These are phyloP conservation scores for Hypomyces rosellus DNA, from an alignment of 2,329 filamentous ascomycete genomes.

Conservation along the genomic window DNA sequence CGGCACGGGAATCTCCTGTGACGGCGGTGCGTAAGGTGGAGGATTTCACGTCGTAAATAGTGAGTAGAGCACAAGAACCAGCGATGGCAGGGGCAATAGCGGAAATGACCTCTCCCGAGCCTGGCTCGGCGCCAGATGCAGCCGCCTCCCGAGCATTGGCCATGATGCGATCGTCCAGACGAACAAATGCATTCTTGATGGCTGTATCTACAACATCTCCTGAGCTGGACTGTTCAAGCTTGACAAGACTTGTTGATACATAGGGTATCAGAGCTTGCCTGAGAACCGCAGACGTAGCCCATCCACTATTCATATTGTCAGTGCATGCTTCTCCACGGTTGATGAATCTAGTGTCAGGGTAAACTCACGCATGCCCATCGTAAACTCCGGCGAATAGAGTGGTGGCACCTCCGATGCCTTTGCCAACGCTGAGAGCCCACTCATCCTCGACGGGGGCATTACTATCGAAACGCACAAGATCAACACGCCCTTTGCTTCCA, in stretches of 20 bases:
- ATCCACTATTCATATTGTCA: conserved; percentile 27
- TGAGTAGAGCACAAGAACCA: conserved; percentile 59
- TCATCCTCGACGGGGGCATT: conserved; percentile 31
- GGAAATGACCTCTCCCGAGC: conserved; percentile 21
- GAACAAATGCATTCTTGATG: conserved; percentile 52
- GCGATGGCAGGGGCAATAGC: conserved; percentile 32
- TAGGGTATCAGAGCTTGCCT: conserved; percentile 36
- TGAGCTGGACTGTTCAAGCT: conserved; percentile 26
- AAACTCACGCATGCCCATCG: conserved; percentile 43
- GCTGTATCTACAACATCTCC: conserved; percentile 44
- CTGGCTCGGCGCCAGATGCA: conserved; percentile 20
- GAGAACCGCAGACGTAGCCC: conserved; percentile 35
- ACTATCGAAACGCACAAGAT: conserved; percentile 28
- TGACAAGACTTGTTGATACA: conserved; percentile 31
- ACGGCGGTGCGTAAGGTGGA: conserved; percentile 56
- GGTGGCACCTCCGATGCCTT: conserved; percentile 22
- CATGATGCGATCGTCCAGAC: conserved; percentile 52
- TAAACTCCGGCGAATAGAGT: conserved; percentile 35
- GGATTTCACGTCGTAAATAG: conserved; percentile 51
- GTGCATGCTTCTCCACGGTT: background rate
- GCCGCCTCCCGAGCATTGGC: conserved; percentile 27
- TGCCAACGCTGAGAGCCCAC: conserved; percentile 26
- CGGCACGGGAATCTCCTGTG: conserved; percentile 61
- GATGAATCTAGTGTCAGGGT: background rate
- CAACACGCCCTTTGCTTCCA: conserved; percentile 24